A percentile compares a stretch with the other conserved stretches of the same genome.
Conservation (phyloP, 371 early-diverging fungal genomes). For the Mucor piriformis region DNA sequence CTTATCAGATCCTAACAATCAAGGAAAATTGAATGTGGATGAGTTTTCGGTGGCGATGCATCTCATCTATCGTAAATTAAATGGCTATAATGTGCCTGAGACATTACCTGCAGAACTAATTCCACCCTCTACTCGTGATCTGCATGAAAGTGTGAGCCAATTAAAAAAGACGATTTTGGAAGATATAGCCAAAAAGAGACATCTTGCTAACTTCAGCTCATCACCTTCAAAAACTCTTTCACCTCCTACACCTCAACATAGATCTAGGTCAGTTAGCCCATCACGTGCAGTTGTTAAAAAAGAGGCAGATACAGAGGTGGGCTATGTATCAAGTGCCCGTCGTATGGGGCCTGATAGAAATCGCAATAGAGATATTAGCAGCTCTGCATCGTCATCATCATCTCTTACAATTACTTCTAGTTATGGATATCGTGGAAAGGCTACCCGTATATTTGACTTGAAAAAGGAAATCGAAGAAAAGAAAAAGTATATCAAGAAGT, state of each 20-base stretch:
- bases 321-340: slow-evolving; percentile 67
- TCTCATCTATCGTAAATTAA: slow-evolving; percentile 80
- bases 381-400: slow-evolving; percentile 19
- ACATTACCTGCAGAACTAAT: slow-evolving; percentile 80
- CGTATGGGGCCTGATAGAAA: slow-evolving; percentile 56
- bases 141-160: slow-evolving; percentile 58
- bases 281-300: slow-evolving; percentile 16
- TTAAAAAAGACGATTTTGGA: slow-evolving; percentile 59
- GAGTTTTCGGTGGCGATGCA: slow-evolving; percentile 97
- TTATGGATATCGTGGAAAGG: slow-evolving; percentile 52
- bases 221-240: slow-evolving; percentile 21
- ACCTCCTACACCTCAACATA: slow-evolving; percentile 14
- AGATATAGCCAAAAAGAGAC: slow-evolving; percentile 48
- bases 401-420: slow-evolving; percentile 24
- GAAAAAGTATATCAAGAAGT: slow-evolving; percentile 34
- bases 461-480: slow-evolving; percentile 62
- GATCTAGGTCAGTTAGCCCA: slow-evolving; percentile 19
- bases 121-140: slow-evolving; percentile 75
- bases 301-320: slow-evolving; percentile 41
- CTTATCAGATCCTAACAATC: slow-evolving; percentile 82
- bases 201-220: slow-evolving; percentile 43
- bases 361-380: slow-evolving; percentile 38
- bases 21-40: slow-evolving; percentile 86
- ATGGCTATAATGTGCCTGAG: slow-evolving; percentile 79
- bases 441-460: slow-evolving; percentile 56